These are phyloP conservation scores for Hanseniaspora lachancei DNA, from an alignment of 805 yeast species.

Conservation along the genomic window DNA sequence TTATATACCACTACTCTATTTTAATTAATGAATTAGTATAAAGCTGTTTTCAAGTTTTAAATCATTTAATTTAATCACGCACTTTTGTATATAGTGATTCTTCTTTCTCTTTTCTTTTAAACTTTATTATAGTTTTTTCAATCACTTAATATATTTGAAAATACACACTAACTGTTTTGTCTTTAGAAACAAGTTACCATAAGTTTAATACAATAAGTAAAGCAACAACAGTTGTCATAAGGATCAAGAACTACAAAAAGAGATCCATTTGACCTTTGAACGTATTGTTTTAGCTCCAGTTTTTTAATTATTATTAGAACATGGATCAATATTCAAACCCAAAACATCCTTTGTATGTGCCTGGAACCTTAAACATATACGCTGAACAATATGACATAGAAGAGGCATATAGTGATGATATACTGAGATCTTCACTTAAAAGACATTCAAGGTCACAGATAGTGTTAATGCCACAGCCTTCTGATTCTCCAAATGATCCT, in stretches of 20 bases:
- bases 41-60: no score
- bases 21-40: no score
- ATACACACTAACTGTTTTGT: background rate
- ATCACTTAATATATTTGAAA: background rate
- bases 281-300: background rate
- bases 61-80: no score
- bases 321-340: constrained; percentile 31
- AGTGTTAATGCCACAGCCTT: constrained; percentile 45
- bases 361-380: constrained; percentile 44
- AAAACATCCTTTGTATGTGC: constrained; percentile 35
- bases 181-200: constrained; percentile 5
- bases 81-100: no score
- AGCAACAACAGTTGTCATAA: background rate
- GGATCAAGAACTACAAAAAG: background rate
- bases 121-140: background rate
- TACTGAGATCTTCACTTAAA: constrained; percentile 24
- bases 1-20: no score
- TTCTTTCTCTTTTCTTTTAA: background rate
- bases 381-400: constrained; percentile 27
- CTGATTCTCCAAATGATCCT: constrained; percentile 55
- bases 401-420: constrained; percentile 18
- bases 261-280: background rate
- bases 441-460: constrained; percentile 30
- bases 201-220: background rate
- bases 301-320: background rate